A percentile compares a stretch with the other conserved stretches of the same genome.
These are phyloP conservation scores for Suillus weaverae DNA, from an alignment of 768 basidiomycete genomes.

Conservation along the genomic window DNA sequence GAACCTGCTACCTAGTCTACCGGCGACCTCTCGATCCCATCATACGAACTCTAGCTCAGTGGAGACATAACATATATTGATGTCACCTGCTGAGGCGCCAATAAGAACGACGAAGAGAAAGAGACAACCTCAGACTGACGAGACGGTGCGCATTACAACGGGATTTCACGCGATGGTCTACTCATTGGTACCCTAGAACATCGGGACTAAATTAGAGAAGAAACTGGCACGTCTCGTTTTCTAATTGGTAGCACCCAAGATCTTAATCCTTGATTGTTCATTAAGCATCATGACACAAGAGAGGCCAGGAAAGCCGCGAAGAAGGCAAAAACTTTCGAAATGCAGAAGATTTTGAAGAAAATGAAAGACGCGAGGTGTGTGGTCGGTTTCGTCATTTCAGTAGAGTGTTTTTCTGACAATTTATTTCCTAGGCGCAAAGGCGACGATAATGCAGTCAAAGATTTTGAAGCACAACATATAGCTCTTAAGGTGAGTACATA, in stretches of 20 bases:
- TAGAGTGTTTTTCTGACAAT: neutral
- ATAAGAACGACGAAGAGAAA: constrained; percentile 45
- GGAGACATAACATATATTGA: neutral
- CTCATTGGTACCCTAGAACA: constrained; percentile 20
- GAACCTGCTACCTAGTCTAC: neutral
- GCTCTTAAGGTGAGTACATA: constrained; percentile 59
- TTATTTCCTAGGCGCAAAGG: constrained; percentile 35
- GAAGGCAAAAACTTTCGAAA: constrained; percentile 79
- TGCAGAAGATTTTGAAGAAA: constrained; percentile 79
- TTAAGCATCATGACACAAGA: constrained; percentile 73
- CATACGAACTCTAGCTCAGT: neutral
- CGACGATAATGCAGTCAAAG: constrained; percentile 37
- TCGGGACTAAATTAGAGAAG: constrained; percentile 44
- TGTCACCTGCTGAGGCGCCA: constrained; percentile 2
- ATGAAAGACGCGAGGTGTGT: constrained; percentile 67
- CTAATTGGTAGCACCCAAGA: constrained; percentile 5
- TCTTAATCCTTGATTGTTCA: constrained; percentile 13
- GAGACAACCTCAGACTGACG: constrained; percentile 32
- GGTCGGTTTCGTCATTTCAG: neutral
- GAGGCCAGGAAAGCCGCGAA: constrained; percentile 76
- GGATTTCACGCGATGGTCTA: neutral
- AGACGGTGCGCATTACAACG: constrained; percentile 27
- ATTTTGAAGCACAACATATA: constrained; percentile 60
- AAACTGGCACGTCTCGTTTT: constrained; percentile 51
- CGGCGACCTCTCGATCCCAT: neutral